Conservation (phyloP, 192 early-diverging fungal species). For the Dissophora ornata region DNA sequence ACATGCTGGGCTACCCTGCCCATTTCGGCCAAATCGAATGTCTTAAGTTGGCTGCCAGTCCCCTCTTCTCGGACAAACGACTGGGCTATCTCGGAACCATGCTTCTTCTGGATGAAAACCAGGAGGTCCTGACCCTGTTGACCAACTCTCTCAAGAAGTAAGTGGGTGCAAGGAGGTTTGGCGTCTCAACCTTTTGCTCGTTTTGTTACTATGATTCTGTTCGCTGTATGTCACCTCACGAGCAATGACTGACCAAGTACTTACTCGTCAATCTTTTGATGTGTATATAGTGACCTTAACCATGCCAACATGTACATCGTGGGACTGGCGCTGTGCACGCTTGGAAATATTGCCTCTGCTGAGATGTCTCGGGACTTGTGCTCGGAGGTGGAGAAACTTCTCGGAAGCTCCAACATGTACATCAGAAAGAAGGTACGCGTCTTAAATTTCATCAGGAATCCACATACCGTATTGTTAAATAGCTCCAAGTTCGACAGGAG, state of each 20-base stretch:
- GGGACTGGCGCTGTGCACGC: slow-evolving; percentile 95
- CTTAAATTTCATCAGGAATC: too few species aligned
- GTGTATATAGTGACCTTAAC: slow-evolving; percentile 86
- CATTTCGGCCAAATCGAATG: slow-evolving; percentile 99
- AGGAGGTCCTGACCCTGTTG: slow-evolving; percentile 95
- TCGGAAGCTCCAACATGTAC: slow-evolving; percentile 92
- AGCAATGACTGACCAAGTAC: too few species aligned
- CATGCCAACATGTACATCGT: slow-evolving; percentile 95
- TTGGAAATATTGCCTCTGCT: slow-evolving; percentile 96
- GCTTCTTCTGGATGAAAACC: slow-evolving; percentile 98
- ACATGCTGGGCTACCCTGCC: slow-evolving; percentile 98
- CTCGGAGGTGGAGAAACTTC: slow-evolving; percentile 91
- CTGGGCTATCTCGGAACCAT: slow-evolving; percentile 98
- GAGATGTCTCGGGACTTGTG: slow-evolving; percentile 97
- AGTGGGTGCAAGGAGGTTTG: not conserved
- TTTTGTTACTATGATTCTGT: too few species aligned
- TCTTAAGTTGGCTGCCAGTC: slow-evolving; percentile 94
- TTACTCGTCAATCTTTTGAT: not conserved
- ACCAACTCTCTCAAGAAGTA: slow-evolving; percentile 99
- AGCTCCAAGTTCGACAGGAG: too few species aligned
- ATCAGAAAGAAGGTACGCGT: slow-evolving; percentile 91
- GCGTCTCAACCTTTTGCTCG: not conserved
- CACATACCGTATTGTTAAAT: too few species aligned
- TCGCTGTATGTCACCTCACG: too few species aligned
- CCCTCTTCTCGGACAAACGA: slow-evolving; percentile 95